These are phyloP conservation scores for Draba incana DNA, from an alignment of 345 rosid species.

Conservation along the genomic window DNA sequence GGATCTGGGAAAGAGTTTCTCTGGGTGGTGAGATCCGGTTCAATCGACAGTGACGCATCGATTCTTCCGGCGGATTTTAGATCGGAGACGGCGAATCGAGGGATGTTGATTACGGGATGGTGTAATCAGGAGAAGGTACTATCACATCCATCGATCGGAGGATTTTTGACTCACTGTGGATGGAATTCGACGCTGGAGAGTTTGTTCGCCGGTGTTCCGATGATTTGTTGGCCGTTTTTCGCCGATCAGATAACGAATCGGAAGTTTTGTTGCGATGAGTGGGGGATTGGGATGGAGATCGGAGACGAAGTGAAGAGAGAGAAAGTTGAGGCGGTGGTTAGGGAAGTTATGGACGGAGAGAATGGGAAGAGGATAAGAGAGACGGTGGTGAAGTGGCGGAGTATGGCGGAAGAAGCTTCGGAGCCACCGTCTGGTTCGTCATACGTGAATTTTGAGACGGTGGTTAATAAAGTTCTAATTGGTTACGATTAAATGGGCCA, in stretches of 20 bases:
- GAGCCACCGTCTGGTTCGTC: constrained; percentile 29
- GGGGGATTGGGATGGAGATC: constrained; percentile 56
- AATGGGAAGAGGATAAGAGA: constrained; percentile 45
- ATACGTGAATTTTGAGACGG: constrained; percentile 15
- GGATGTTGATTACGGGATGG: constrained; percentile 49
- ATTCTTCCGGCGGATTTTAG: constrained; percentile 48
- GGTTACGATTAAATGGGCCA: constrained; percentile 12
- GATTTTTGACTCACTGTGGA: constrained; percentile 63
- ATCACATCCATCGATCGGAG: constrained; percentile 51
- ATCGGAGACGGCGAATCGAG: constrained; percentile 43
- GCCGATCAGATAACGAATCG: constrained; percentile 65
- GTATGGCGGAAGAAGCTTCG: constrained; percentile 39
- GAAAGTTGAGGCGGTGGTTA: constrained; percentile 42
- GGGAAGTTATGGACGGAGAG: constrained; percentile 46
- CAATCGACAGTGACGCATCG: constrained; percentile 45
- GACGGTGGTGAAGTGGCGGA: constrained; percentile 42
- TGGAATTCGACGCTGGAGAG: constrained; percentile 70
- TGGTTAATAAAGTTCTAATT: constrained; percentile 1
- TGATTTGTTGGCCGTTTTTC: constrained; percentile 65
- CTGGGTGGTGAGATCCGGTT: constrained; percentile 58
- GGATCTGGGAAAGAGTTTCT: constrained; percentile 52
- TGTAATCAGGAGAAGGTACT: constrained; percentile 59
- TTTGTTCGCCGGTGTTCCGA: constrained; percentile 46
- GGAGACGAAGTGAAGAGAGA: constrained; percentile 45
- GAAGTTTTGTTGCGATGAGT: constrained; percentile 38